These are phyloP conservation scores for Xylaria sp. DNA, from an alignment of 2,329 filamentous ascomycete genomes.

Conservation along the genomic window DNA sequence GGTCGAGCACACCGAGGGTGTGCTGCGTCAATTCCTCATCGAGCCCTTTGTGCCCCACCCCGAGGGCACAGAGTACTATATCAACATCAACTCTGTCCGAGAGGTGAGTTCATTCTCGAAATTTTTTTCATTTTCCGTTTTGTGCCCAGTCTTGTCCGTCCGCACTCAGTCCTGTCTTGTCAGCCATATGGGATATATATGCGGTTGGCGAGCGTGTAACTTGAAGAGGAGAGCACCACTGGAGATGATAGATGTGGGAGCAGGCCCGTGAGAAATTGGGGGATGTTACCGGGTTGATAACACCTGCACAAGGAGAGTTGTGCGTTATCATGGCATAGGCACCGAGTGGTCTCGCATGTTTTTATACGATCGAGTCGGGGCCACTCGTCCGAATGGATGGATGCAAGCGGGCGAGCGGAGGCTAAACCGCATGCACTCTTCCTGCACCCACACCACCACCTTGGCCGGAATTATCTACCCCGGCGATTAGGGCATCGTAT, in stretches of 20 bases:
- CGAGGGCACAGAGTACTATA: conserved; percentile 97
- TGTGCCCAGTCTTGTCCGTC: conserved; percentile 16
- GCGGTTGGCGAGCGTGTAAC: conserved; percentile 11
- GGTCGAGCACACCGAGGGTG: conserved; percentile 89
- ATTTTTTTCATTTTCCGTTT: conserved; percentile 11
- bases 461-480: conserved; percentile 23
- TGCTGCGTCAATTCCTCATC: conserved; percentile 92
- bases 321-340: conserved; percentile 17
- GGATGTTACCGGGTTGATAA: background rate
- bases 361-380: conserved; percentile 29
- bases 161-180: conserved; percentile 13
- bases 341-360: conserved; percentile 22
- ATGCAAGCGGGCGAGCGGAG: conserved; percentile 47
- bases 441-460: conserved; percentile 34
- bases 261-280: background rate
- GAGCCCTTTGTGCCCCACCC: conserved; percentile 98
- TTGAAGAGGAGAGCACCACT: background rate
- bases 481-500: conserved; percentile 3
- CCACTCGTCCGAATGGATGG: conserved; percentile 26
- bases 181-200: conserved; percentile 6
- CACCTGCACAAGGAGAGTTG: background rate
- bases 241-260: background rate
- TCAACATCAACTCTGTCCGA: conserved; percentile 99
- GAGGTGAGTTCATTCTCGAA: conserved; percentile 74
- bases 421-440: conserved; percentile 44